Conservation (phyloP, 192 early-diverging fungal species). For the Mortierella alpina region DNA sequence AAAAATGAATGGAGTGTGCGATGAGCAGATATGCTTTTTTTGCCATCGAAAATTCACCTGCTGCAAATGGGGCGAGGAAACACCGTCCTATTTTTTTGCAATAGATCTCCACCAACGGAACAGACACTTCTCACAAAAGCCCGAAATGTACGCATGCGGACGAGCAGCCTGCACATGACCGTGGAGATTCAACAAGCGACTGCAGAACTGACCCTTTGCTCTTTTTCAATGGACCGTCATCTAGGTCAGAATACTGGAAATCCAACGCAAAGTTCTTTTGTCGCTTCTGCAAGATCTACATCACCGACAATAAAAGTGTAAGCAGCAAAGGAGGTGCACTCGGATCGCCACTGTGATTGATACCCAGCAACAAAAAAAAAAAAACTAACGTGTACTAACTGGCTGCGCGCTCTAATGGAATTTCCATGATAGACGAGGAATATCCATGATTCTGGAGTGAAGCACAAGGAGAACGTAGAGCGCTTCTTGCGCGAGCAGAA, state of each 20-base stretch:
- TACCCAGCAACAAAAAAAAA: neutral
- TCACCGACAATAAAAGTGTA: conserved; percentile 87
- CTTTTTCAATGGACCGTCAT: neutral
- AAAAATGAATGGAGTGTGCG: too few species aligned
- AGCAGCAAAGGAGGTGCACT: conserved; percentile 5
- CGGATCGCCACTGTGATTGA: conserved; percentile 1
- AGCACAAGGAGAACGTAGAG: conserved; percentile 88
- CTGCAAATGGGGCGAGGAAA: too few species aligned
- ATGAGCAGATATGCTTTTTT: too few species aligned
- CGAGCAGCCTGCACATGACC: too few species aligned
- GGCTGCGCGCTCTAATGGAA: neutral
- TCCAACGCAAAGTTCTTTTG: conserved; percentile 87
- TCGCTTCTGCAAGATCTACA: conserved; percentile 84
- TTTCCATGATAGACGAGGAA: conserved; percentile 34
- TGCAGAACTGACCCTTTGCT: neutral
- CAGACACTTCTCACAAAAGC: too few species aligned
- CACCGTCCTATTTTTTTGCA: too few species aligned
- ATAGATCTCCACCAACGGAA: too few species aligned
- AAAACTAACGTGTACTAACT: neutral
- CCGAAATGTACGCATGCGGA: too few species aligned
- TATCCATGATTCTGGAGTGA: conserved; percentile 80
- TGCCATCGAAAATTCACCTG: too few species aligned
- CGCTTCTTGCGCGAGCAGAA: conserved; percentile 73
- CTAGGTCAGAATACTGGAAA: conserved; percentile 71
- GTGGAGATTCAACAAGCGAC: too few species aligned